phyloP scores from a whole-genome alignment of 139 green algal species.

The Volvox africanus region DNA sequence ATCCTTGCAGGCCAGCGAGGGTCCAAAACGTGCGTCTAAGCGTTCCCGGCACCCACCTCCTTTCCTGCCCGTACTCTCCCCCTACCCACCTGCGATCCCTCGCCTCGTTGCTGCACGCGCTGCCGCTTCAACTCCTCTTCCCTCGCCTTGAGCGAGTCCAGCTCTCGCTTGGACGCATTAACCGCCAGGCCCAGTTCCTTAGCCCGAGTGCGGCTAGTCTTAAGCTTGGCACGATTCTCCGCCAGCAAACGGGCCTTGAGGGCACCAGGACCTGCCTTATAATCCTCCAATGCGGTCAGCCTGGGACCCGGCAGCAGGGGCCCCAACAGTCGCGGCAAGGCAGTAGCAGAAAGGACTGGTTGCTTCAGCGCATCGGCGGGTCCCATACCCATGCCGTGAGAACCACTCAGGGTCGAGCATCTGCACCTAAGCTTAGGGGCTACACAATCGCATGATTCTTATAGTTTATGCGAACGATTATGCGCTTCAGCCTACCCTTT shows the following conservation, averaged over 20 bases:
- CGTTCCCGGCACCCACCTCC: too few species aligned
- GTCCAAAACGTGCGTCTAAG: too few species aligned
- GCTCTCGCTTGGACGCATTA: constrained; percentile 61
- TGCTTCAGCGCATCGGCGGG: too few species aligned
- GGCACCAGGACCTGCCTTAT: constrained; percentile 50
- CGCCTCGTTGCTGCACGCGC: constrained; percentile 28
- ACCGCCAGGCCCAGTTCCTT: constrained; percentile 63
- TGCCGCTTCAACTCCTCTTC: constrained; percentile 55
- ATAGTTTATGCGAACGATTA: too few species aligned
- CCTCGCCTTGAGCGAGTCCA: constrained; percentile 55
- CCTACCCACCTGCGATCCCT: constrained; percentile 53
- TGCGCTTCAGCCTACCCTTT: too few species aligned
- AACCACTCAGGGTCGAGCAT: too few species aligned
- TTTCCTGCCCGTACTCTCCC: background rate
- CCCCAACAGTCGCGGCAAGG: too few species aligned
- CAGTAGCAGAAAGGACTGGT: too few species aligned
- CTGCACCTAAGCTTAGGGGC: too few species aligned
- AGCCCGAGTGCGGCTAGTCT: constrained; percentile 36
- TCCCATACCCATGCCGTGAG: too few species aligned
- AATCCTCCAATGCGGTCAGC: constrained; percentile 49
- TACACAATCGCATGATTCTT: too few species aligned
- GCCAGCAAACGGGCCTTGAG: constrained; percentile 52
- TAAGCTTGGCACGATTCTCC: constrained; percentile 57
- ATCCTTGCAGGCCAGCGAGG: too few species aligned
- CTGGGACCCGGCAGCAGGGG: background rate